Percentiles rank a stretch among this genome's conserved stretches.
These are phyloP conservation scores for Groenewaldozyma tartarivorans DNA, from an alignment of 805 yeast genomes.

Conservation along the genomic window DNA sequence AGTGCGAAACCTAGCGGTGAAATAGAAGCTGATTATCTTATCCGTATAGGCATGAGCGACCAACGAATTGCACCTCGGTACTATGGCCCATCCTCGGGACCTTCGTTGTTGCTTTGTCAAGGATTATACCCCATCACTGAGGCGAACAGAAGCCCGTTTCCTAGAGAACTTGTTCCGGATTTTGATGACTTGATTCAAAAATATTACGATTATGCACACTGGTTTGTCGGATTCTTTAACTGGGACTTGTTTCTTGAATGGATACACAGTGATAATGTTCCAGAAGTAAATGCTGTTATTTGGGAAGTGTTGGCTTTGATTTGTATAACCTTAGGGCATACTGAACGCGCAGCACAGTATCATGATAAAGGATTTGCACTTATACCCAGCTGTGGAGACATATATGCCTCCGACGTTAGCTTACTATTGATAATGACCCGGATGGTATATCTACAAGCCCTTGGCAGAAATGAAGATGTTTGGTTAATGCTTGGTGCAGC, in stretches of 20 bases:
- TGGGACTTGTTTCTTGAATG: slow-evolving; percentile 10
- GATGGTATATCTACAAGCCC: slow-evolving; percentile 6
- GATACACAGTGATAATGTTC: slow-evolving; percentile 9
- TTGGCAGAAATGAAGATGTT: slow-evolving; percentile 11
- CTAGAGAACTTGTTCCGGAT: slow-evolving; percentile 10
- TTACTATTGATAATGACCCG: slow-evolving; percentile 8
- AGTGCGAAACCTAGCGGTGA: no score
- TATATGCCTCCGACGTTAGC: slow-evolving; percentile 2
- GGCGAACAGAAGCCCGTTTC: slow-evolving; percentile 7
- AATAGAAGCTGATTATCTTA: no score
- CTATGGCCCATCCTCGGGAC: slow-evolving; percentile 16
- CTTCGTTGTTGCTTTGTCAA: slow-evolving; percentile 12
- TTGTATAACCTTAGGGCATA: slow-evolving; percentile 4
- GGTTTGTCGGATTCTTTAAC: slow-evolving; percentile 13
- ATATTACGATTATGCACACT: slow-evolving; percentile 11
- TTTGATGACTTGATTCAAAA: slow-evolving; percentile 7
- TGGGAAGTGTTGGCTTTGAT: slow-evolving; percentile 12
- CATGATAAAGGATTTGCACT: slow-evolving; percentile 1
- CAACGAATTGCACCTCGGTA: slow-evolving; percentile 9
- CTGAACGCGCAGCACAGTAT: slow-evolving; percentile 8
- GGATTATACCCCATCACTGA: slow-evolving; percentile 4
- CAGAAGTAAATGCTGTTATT: slow-evolving; percentile 10
- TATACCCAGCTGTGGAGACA: background rate
- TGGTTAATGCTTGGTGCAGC: slow-evolving; percentile 37
- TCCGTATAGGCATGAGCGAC: slow-evolving; percentile 10